Conservation (phyloP, 1,284 basidiomycete species). For the Ceratorhiza oryzae-sativae region DNA sequence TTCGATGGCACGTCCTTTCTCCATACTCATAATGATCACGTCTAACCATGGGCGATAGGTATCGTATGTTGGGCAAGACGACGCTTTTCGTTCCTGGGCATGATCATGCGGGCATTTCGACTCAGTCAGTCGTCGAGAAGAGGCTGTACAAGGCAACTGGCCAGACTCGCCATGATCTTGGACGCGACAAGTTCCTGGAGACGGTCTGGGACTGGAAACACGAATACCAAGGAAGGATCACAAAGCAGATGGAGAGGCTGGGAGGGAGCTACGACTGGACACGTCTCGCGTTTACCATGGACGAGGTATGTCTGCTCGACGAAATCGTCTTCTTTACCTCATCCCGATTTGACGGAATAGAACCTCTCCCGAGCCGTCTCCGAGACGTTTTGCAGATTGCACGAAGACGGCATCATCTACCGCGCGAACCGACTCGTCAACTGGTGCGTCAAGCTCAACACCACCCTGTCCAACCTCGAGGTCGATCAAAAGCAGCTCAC, state of each 20-base stretch:
- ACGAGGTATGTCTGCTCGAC: slow-evolving; percentile 66
- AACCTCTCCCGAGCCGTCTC: slow-evolving; percentile 84
- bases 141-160: slow-evolving; percentile 85
- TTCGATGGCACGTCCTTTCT: slow-evolving; percentile 73
- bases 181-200: slow-evolving; percentile 89
- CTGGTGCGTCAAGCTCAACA: slow-evolving; percentile 97
- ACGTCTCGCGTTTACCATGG: slow-evolving; percentile 95
- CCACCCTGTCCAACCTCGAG: slow-evolving; percentile 96
- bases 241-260: slow-evolving; percentile 86
- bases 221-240: slow-evolving; percentile 92
- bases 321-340: too few species aligned
- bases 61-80: slow-evolving; percentile 95
- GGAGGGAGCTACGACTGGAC: slow-evolving; percentile 97
- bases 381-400: slow-evolving; percentile 90
- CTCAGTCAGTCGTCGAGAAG: slow-evolving; percentile 98
- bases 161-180: slow-evolving; percentile 90
- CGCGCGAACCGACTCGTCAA: slow-evolving; percentile 97
- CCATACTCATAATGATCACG: background rate
- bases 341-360: slow-evolving; percentile 56
- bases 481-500: slow-evolving; percentile 94
- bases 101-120: slow-evolving; percentile 98
- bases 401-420: slow-evolving; percentile 95
- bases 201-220: slow-evolving; percentile 98
- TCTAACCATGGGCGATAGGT: slow-evolving; percentile 59
- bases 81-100: slow-evolving; percentile 94